A percentile compares a stretch with the other conserved stretches of the same genome.
Conservation (phyloP, 2,329 filamentous ascomycete species). For the Paracorniculantispora psalliotae region DNA sequence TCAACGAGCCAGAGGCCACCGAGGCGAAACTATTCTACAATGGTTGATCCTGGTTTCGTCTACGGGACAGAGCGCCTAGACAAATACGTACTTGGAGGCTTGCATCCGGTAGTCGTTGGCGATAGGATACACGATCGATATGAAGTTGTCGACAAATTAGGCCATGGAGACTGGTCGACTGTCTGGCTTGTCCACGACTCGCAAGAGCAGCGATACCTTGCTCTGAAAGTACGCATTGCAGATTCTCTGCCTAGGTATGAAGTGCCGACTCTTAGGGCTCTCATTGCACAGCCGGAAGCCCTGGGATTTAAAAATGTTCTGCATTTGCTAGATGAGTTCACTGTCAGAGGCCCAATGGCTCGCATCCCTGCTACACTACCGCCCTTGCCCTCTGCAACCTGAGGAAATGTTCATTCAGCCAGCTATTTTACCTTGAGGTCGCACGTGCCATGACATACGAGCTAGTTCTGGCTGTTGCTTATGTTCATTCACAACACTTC, state of each 20-base stretch:
- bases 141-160: conserved; percentile 15
- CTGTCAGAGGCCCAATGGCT: neutral
- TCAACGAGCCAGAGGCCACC: neutral
- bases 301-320: neutral
- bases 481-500: conserved; percentile 2
- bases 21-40: neutral
- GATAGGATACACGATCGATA: conserved; percentile 14
- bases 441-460: conserved; percentile 8
- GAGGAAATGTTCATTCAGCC: neutral
- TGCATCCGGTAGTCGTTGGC: conserved; percentile 13
- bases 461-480: conserved; percentile 9
- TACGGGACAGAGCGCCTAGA: neutral
- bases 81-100: conserved; percentile 5
- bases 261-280: neutral
- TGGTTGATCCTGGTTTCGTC: neutral
- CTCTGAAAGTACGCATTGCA: conserved; percentile 13
- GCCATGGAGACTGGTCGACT: conserved; percentile 13
- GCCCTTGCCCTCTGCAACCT: neutral
- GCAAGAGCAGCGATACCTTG: conserved; percentile 1
- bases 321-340: conserved; percentile 9
- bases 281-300: neutral
- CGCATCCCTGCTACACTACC: conserved; percentile 8
- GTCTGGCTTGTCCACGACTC: conserved; percentile 16
- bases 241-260: conserved; percentile 7
- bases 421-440: conserved; percentile 5